Evolutionary conservation across 148 eudicot genomes (phyloP), one percentile per base, ranked within the genome.

Genomic region (Camellia japonica): DNA sequence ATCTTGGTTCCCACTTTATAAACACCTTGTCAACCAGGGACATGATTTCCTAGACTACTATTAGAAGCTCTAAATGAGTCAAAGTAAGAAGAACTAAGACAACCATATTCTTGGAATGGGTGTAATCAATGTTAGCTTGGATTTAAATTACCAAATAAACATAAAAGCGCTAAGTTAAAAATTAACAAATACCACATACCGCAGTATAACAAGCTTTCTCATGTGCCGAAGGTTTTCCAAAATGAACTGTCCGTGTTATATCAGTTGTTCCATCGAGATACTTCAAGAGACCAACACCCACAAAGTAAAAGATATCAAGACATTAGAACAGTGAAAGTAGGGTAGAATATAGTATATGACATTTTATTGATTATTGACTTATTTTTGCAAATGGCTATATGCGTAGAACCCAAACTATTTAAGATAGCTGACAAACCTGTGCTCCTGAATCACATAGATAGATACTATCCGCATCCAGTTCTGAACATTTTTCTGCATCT

Each of bases 221-320:
- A 93, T 96, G 99, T 80, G 89, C 85, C 60, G 98, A 90, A 73
- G 99, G 98, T 77, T 83, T 83, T 74, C 98, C 99, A 81, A 96
- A 96, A 88, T 96, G 99, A 80, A 93, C 95, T 30, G 99, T 96
- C 83, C 99, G 86, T 68, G 99, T 96, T 73, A 96, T 93, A 82
- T 96, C 97, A 73, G 99, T 96, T 81, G 98, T 96, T 82, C 99
- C 99, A 86, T 96, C 98, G 74, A 87, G 88, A 87, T 96, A 96
- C 99, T 96, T 82, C 74, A 73, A 78, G 51, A 68, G 11, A 70
- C 69, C 63, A 61, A 78, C 6, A 46, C 59, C 73, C 76, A 66
- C 55, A 70, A 73, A 47, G 61, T 59, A 66, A 38, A 75, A 62
- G 62, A 63, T 38, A 71, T 76, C n/a, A 59, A 71, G 47, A 62